Evolutionary conservation across 2,329 filamentous ascomycete genomes (phyloP).

Genomic region (Aspergillus arachidicola): DNA sequence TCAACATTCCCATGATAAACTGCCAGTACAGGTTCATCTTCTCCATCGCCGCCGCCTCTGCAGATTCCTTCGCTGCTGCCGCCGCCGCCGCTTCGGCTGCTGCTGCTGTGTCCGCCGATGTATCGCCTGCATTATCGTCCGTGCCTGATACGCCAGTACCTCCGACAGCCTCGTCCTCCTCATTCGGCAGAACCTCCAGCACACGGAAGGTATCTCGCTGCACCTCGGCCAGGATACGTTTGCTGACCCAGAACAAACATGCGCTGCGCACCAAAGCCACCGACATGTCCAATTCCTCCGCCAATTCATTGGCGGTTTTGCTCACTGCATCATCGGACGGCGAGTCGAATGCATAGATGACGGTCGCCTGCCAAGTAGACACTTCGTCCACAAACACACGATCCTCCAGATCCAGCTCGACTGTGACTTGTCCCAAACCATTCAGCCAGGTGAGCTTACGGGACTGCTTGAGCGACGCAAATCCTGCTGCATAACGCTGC

Average conservation of each 20-base stretch:
- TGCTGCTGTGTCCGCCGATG: slow-evolving; percentile 23
- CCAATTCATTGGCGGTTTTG: slow-evolving; percentile 48
- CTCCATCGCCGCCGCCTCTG: slow-evolving; percentile 65
- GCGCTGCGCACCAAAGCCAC: slow-evolving; percentile 60
- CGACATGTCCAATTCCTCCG: slow-evolving; percentile 57
- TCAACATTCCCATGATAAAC: slow-evolving; percentile 94
- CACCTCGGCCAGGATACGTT: slow-evolving; percentile 52
- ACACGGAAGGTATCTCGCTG: slow-evolving; percentile 59
- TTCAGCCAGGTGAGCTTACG: slow-evolving; percentile 89
- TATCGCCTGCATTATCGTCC: slow-evolving; percentile 17
- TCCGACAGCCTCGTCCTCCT: slow-evolving; percentile 30
- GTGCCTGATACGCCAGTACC: slow-evolving; percentile 19
- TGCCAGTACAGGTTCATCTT: slow-evolving; percentile 80
- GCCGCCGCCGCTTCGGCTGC: slow-evolving; percentile 40
- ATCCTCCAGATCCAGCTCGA: slow-evolving; percentile 82
- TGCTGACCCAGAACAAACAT: slow-evolving; percentile 65
- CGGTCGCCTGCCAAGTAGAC: slow-evolving; percentile 82
- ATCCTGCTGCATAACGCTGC: slow-evolving; percentile 71
- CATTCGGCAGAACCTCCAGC: slow-evolving; percentile 54
- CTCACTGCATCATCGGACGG: slow-evolving; percentile 41
- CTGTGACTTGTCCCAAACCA: slow-evolving; percentile 74
- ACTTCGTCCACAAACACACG: slow-evolving; percentile 70
- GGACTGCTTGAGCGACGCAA: slow-evolving; percentile 77
- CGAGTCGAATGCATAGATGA: slow-evolving; percentile 79
- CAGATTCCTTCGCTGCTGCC: slow-evolving; percentile 47